Evolutionary conservation across 2,329 filamentous ascomycete genomes (phyloP), one percentile per base, ranked within the genome.

Genomic region (Phialocephala subalpina): DNA sequence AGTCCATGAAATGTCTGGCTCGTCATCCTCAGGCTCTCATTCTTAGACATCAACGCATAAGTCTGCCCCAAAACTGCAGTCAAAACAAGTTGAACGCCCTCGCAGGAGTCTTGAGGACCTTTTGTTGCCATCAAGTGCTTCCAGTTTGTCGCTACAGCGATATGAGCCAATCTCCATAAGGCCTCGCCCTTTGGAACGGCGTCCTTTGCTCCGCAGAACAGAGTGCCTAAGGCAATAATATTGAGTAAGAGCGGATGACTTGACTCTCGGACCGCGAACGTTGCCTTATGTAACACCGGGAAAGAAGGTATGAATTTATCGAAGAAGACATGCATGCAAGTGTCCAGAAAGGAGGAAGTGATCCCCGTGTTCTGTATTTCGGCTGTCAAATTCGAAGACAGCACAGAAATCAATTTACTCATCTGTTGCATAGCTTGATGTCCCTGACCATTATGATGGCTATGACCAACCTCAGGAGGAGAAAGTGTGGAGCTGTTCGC

Each of bases 251-350:
- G 70, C 12, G 80, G 76, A 66, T 81, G 79, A 0, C 78, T 78
- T 64, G 79, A 81, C 64, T 82, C 80, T 38, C 77, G 74, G 57
- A 81, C 81, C 5, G 80, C 74, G 38, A 82, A 82, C 1, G 80
- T 82, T 36, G 80, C 76, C 60, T 78, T 76, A 67, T 82, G 80
- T 9, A 82, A 68, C 14, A 82, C 75, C 2, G 80, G 80, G 62
- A 82, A 82, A 0, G 79, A 81, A 4, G 80, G 80, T 36, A 81
- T 80, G 64, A 82, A 81, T 14, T 78, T 76, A 27, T 77, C 76
- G 64, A 82, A 82, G 69, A 82, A 82, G 77, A 82, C 80, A 62
- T 82, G 80, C 22, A 82, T 69, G 67, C 80, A 81, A 65, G 80
- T 79, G 53, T 82, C 80, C 9, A 82, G 73, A 57, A 82, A 82